These are phyloP conservation scores for Hibiscus syriacus DNA, from an alignment of 345 rosid genomes.

Conservation along the genomic window DNA sequence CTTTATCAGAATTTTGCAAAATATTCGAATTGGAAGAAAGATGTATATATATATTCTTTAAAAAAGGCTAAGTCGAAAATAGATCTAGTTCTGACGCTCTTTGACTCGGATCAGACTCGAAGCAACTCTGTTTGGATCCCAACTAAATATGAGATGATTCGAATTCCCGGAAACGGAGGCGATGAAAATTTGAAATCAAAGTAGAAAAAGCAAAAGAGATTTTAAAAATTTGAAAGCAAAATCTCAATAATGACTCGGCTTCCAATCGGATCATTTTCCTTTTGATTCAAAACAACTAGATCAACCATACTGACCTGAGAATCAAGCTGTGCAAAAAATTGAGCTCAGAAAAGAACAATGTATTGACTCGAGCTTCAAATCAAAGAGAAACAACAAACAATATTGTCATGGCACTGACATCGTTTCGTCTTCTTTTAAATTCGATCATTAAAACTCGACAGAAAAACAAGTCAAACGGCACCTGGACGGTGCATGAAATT, in stretches of 20 bases:
- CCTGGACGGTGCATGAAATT: constrained; percentile 2
- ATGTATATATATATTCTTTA: not conserved
- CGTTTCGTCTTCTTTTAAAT: not conserved
- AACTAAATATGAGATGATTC: constrained; percentile 1
- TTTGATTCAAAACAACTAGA: not conserved
- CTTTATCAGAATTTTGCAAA: not conserved
- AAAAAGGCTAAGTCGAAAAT: not conserved
- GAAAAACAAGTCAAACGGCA: constrained; percentile 4
- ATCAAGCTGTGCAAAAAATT: not conserved
- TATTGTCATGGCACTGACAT: not conserved
- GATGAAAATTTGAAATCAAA: not conserved
- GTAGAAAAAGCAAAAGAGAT: not conserved
- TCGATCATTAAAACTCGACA: not conserved
- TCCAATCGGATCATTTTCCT: constrained; percentile 8
- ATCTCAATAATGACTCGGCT: constrained; percentile 11
- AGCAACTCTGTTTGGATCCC: not conserved
- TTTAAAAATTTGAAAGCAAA: not conserved
- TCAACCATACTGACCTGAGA: not conserved
- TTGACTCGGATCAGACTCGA: constrained; percentile 9
- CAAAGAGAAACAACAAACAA: not conserved
- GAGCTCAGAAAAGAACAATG: constrained; percentile 8
- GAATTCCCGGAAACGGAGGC: not conserved
- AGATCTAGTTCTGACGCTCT: not conserved
- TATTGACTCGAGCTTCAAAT: constrained; percentile 9
- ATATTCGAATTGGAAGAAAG: not conserved